Evolutionary conservation across 352 stramenopile genomes (phyloP).

Genomic region (Pythium periplocum): DNA sequence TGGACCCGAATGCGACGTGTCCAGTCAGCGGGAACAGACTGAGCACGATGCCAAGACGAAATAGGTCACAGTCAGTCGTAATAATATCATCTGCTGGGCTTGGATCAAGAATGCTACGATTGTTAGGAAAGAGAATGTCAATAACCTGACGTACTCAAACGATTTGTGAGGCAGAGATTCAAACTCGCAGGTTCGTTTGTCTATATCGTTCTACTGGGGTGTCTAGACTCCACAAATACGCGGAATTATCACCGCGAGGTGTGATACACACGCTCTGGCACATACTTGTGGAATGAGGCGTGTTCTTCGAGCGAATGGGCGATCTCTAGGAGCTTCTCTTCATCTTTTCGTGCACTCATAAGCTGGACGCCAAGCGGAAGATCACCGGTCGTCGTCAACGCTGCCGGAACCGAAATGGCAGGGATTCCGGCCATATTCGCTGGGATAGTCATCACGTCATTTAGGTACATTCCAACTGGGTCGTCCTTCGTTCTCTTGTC

Average conservation of each 20-base stretch:
- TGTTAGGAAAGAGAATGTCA: too few relatives aligned
- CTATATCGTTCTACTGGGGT: too few relatives aligned
- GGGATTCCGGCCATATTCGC: constrained; percentile 86
- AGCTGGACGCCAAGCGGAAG: constrained; percentile 79
- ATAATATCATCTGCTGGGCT: too few relatives aligned
- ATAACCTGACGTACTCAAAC: too few relatives aligned
- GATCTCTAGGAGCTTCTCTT: constrained; percentile 58
- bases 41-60: constrained; percentile 4
- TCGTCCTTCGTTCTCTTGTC: constrained; percentile 56
- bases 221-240: too few relatives aligned
- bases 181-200: too few relatives aligned
- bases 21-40: constrained; percentile 21
- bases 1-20: constrained; percentile 14
- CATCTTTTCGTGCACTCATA: constrained; percentile 57
- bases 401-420: constrained; percentile 72
- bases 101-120: too few relatives aligned
- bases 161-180: too few relatives aligned
- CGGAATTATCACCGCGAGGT: constrained; percentile 11
- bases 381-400: constrained; percentile 43
- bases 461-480: constrained; percentile 84
- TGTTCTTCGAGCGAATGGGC: constrained; percentile 59
- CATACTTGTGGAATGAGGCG: constrained; percentile 32
- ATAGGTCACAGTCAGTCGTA: too few relatives aligned
- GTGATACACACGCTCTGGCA: constrained; percentile 55
- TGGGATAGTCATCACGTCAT: constrained; percentile 91